Conservation (phyloP, 2,329 filamentous ascomycete genomes). For the Cercospora brassicicola region DNA sequence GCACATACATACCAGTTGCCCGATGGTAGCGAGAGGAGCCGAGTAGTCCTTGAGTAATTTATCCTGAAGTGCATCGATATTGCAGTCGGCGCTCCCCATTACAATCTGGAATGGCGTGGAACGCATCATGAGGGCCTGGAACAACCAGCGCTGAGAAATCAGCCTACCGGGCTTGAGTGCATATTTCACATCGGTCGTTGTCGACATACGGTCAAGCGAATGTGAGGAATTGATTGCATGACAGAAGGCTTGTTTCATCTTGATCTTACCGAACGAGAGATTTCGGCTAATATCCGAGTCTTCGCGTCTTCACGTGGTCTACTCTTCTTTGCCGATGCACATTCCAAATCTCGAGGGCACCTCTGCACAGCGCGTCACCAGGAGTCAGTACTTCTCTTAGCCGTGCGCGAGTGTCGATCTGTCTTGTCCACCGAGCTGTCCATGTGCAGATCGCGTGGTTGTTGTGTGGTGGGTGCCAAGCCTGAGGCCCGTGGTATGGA, state of each 20-base stretch:
- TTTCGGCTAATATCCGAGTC: neutral
- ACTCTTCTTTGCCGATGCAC: neutral
- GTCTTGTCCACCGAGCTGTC: neutral
- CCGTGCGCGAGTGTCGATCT: neutral
- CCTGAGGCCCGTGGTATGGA: neutral
- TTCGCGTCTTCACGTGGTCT: neutral
- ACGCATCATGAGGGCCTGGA: neutral
- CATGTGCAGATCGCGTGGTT: neutral
- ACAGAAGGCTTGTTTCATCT: slow-evolving; percentile 16
- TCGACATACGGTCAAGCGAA: neutral
- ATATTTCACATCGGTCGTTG: neutral
- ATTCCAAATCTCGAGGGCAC: neutral
- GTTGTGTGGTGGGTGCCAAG: neutral
- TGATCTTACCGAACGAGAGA: neutral
- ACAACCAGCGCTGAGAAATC: neutral
- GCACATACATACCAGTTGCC: neutral
- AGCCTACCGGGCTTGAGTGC: neutral
- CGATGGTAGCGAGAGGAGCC: neutral
- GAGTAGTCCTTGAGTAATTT: neutral
- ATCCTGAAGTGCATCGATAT: neutral
- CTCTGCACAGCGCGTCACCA: neutral
- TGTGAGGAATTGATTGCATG: slow-evolving; percentile 13
- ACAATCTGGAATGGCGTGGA: neutral
- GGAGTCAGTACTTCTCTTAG: neutral
- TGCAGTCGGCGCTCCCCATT: neutral